A percentile compares a stretch with the other conserved stretches of the same genome.
Evolutionary conservation across 2,329 filamentous ascomycete species (phyloP).

Genomic region (Alternaria sp.): DNA sequence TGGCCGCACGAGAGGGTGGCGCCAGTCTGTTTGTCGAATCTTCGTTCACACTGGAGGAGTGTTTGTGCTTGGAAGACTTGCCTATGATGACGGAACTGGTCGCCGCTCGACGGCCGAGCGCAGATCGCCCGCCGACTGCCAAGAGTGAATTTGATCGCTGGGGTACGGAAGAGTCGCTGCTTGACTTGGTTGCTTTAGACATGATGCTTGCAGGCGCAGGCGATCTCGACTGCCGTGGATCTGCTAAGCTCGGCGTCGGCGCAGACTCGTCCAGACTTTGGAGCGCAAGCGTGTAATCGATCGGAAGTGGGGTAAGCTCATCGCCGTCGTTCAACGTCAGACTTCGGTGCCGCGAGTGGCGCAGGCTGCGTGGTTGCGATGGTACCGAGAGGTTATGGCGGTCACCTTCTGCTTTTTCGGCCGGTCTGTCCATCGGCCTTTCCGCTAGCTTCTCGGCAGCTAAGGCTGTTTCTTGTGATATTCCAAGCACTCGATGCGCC

Average conservation of each 20-base stretch:
- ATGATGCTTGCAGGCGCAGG: slow-evolving; percentile 24
- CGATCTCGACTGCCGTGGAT: slow-evolving; percentile 14
- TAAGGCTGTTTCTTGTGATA: slow-evolving; percentile 30
- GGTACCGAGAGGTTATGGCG: slow-evolving; percentile 13
- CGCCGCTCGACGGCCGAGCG: slow-evolving; percentile 29
- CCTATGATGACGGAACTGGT: slow-evolving; percentile 32
- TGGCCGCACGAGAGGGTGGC: slow-evolving; percentile 31
- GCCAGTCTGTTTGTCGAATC: slow-evolving; percentile 23
- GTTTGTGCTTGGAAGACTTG: slow-evolving; percentile 30
- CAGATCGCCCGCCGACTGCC: slow-evolving; percentile 41
- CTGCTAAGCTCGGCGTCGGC: slow-evolving; percentile 16
- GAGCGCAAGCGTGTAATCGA: slow-evolving; percentile 50
- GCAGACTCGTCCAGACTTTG: slow-evolving; percentile 36
- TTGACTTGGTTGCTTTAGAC: slow-evolving; percentile 30
- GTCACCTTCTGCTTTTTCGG: slow-evolving; percentile 1
- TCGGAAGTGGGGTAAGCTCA: slow-evolving; percentile 45
- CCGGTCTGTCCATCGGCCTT: slow-evolving; percentile 1
- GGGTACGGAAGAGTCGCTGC: slow-evolving; percentile 18
- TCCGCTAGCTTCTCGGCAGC: slow-evolving; percentile 18
- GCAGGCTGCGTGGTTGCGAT: slow-evolving; percentile 24
- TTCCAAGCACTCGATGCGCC: slow-evolving; percentile 51
- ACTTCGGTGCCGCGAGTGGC: slow-evolving; percentile 39
- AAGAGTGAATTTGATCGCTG: slow-evolving; percentile 34
- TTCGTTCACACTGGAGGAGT: slow-evolving; percentile 35
- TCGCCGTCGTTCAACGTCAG: slow-evolving; percentile 44